These are phyloP conservation scores for Neurospora sp. DNA, from an alignment of 495 filamentous ascomycete species.

Conservation along the genomic window DNA sequence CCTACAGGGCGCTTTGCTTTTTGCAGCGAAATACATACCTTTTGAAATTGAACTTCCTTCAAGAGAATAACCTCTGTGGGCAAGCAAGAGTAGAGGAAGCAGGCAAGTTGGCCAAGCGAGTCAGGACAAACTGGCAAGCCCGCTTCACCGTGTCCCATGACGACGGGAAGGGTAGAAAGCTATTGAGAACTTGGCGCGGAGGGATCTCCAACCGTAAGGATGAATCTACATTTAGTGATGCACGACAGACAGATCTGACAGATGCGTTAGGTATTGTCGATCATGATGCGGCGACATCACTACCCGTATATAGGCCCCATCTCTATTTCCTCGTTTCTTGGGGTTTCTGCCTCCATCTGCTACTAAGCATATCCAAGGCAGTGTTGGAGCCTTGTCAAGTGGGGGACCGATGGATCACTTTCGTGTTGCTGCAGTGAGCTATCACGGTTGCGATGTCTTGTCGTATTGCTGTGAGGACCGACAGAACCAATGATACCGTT, in stretches of 20 bases:
- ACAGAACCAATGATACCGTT: not conserved
- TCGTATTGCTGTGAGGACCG: not conserved
- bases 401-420: not conserved
- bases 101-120: not conserved
- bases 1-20: conserved; percentile 2
- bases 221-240: conserved; percentile 3
- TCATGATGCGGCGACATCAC: conserved; percentile 21
- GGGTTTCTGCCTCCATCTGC: not conserved
- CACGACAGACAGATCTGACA: conserved; percentile 27
- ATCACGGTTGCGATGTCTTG: not conserved
- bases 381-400: not conserved
- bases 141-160: not conserved
- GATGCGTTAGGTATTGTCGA: conserved; percentile 22
- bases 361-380: not conserved
- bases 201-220: not conserved
- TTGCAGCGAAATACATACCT: not conserved
- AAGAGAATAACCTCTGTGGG: not conserved
- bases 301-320: not conserved
- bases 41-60: not conserved
- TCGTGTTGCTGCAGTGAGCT: not conserved
- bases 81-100: not conserved
- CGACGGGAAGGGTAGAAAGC: not conserved
- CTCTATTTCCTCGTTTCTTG: not conserved
- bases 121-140: not conserved
- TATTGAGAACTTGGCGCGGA: not conserved